These are phyloP conservation scores for Dryadomyces quercivorus DNA, from an alignment of 2,329 filamentous ascomycete genomes.

Conservation along the genomic window DNA sequence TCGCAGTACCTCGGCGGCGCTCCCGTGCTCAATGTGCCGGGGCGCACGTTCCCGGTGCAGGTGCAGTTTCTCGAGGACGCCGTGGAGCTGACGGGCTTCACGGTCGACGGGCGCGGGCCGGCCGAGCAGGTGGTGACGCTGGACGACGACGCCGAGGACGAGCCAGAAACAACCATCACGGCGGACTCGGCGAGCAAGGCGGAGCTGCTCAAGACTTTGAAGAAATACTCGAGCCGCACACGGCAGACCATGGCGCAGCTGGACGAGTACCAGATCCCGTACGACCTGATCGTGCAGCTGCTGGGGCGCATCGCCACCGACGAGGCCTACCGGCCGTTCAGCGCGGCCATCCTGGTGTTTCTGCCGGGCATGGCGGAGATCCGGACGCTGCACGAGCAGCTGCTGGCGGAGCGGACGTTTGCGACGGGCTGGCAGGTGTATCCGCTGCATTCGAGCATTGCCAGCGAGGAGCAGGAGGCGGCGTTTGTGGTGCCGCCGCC, in stretches of 20 bases:
- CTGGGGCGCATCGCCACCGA: slow-evolving; percentile 64
- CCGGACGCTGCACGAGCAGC: slow-evolving; percentile 71
- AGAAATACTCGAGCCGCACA: slow-evolving; percentile 65
- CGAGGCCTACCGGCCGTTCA: slow-evolving; percentile 55
- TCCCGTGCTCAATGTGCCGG: slow-evolving; percentile 80
- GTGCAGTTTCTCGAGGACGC: slow-evolving; percentile 87
- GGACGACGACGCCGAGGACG: slow-evolving; percentile 46
- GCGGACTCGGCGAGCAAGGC: slow-evolving; percentile 37
- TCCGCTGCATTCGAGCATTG: slow-evolving; percentile 86
- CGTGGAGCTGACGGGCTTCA: slow-evolving; percentile 73
- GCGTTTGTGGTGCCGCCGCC: slow-evolving; percentile 77
- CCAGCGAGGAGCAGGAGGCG: slow-evolving; percentile 89
- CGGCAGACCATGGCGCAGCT: slow-evolving; percentile 62
- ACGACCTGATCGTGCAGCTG: slow-evolving; percentile 70
- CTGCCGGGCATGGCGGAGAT: slow-evolving; percentile 92
- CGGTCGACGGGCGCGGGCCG: slow-evolving; percentile 31
- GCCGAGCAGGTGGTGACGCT: slow-evolving; percentile 47
- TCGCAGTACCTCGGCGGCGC: slow-evolving; percentile 78
- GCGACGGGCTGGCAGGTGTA: slow-evolving; percentile 71
- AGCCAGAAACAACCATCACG: slow-evolving; percentile 18
- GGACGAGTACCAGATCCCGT: slow-evolving; percentile 87
- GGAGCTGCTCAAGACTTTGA: slow-evolving; percentile 52
- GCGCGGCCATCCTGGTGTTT: slow-evolving; percentile 88
- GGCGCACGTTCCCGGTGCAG: slow-evolving; percentile 84
- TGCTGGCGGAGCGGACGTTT: slow-evolving; percentile 67